Conservation (phyloP, 2,329 filamentous ascomycete genomes). For the Curvularia eragrostidis region DNA sequence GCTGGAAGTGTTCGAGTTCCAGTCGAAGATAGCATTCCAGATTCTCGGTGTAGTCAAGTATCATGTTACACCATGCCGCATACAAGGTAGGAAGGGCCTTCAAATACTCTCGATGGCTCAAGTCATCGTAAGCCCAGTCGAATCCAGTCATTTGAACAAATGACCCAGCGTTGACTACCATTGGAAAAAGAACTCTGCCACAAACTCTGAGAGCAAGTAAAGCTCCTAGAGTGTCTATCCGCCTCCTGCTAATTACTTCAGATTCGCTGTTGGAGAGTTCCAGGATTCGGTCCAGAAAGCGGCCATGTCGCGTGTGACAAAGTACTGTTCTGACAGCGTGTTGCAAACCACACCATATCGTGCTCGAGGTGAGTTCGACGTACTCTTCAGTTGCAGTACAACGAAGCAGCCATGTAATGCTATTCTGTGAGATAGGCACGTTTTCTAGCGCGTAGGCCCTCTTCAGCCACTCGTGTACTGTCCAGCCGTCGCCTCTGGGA, state of each 20-base stretch:
- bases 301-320: background rate
- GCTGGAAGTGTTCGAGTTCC: background rate
- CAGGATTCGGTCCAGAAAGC: background rate
- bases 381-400: background rate
- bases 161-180: background rate
- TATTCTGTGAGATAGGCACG: background rate
- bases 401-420: background rate
- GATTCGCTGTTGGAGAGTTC: background rate
- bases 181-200: background rate
- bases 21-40: background rate
- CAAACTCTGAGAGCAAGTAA: background rate
- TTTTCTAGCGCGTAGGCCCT: background rate
- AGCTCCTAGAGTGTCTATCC: background rate
- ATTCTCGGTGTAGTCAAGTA: background rate
- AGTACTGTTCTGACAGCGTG: background rate
- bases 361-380: background rate
- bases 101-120: background rate
- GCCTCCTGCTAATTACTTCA: background rate
- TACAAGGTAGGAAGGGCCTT: background rate
- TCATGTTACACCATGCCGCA: background rate
- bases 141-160: background rate
- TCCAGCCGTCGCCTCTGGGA: background rate
- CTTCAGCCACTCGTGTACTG: background rate
- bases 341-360: background rate
- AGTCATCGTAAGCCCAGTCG: background rate